phyloP scores from a whole-genome alignment of 2,329 filamentous ascomycete genomes.

The Bisporella sp. region DNA sequence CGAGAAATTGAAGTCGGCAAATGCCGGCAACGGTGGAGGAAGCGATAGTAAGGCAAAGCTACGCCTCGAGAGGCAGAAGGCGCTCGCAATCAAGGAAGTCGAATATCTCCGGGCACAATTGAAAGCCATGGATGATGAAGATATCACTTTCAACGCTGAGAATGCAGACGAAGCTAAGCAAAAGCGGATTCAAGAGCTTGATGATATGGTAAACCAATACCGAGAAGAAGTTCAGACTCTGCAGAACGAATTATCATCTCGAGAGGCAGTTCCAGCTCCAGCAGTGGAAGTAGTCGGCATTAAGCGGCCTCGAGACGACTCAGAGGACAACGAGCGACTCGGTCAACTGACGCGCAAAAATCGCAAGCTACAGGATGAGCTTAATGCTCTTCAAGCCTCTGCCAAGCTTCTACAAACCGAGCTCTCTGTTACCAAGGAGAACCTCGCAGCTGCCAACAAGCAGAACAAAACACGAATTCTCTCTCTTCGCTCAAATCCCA shows the following conservation, averaged over 20 bases:
- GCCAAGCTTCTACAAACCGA: conserved; percentile 68
- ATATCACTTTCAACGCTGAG: conserved; percentile 76
- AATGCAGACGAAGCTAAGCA: conserved; percentile 69
- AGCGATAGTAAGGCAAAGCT: conserved; percentile 61
- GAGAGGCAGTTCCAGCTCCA: conserved; percentile 40
- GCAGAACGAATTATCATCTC: conserved; percentile 64
- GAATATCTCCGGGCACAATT: conserved; percentile 91
- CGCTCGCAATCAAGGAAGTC: conserved; percentile 82
- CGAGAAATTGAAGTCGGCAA: conserved; percentile 55
- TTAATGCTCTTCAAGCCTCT: conserved; percentile 62
- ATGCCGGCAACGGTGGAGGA: conserved; percentile 28
- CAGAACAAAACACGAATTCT: conserved; percentile 75
- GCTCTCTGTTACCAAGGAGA: conserved; percentile 62
- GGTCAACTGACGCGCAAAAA: conserved; percentile 84
- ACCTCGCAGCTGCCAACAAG: conserved; percentile 59
- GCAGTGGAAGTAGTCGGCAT: conserved; percentile 39
- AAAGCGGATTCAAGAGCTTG: conserved; percentile 71
- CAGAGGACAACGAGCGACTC: conserved; percentile 58
- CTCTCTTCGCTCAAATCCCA: conserved; percentile 86
- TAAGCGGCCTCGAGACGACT: conserved; percentile 57
- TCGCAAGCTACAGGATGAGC: conserved; percentile 73
- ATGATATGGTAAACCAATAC: conserved; percentile 82
- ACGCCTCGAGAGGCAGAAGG: conserved; percentile 78
- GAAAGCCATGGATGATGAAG: conserved; percentile 81
- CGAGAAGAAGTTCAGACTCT: conserved; percentile 70